phyloP scores from a whole-genome alignment of 306 rosid species.

The Prinsepia uniflora region DNA sequence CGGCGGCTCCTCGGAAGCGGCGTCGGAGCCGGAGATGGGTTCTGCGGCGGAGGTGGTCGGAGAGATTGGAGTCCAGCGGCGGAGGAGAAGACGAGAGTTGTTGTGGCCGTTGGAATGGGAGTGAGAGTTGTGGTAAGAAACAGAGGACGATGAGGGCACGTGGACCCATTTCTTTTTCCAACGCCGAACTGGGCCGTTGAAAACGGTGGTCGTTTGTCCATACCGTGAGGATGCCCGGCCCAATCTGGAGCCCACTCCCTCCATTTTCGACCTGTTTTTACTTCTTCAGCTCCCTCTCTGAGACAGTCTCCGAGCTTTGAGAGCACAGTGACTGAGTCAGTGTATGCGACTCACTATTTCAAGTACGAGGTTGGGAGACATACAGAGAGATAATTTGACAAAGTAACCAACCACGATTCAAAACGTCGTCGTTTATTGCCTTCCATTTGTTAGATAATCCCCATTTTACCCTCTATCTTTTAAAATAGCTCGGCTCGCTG shows the following conservation, averaged over 20 bases:
- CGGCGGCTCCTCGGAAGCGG: slow-evolving; percentile 64
- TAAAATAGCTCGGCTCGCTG: background rate
- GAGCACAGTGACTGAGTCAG: background rate
- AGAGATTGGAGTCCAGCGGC: slow-evolving; percentile 91
- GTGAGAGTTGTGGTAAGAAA: slow-evolving; percentile 31
- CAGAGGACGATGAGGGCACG: slow-evolving; percentile 41
- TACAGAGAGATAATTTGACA: no score
- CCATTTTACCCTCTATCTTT: slow-evolving; percentile 17
- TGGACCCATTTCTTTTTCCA: slow-evolving; percentile 98
- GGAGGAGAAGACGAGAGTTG: slow-evolving; percentile 62
- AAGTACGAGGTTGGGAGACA: slow-evolving; percentile 14
- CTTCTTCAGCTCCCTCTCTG: background rate
- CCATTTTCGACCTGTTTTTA: slow-evolving; percentile 43
- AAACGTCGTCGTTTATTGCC: background rate
- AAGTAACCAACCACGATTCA: background rate
- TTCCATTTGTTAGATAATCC: background rate
- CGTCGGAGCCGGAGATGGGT: slow-evolving; percentile 9
- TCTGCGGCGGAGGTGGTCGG: slow-evolving; percentile 20
- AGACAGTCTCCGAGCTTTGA: background rate
- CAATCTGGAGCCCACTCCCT: slow-evolving; percentile 75
- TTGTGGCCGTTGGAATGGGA: slow-evolving; percentile 36
- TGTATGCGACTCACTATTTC: background rate
- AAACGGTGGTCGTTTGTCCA: slow-evolving; percentile 75
- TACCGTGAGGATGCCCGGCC: slow-evolving; percentile 93
- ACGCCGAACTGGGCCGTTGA: slow-evolving; percentile 88